These are phyloP conservation scores for Scenedesmus sp. DNA, from an alignment of 163 green algal species.

Conservation along the genomic window DNA sequence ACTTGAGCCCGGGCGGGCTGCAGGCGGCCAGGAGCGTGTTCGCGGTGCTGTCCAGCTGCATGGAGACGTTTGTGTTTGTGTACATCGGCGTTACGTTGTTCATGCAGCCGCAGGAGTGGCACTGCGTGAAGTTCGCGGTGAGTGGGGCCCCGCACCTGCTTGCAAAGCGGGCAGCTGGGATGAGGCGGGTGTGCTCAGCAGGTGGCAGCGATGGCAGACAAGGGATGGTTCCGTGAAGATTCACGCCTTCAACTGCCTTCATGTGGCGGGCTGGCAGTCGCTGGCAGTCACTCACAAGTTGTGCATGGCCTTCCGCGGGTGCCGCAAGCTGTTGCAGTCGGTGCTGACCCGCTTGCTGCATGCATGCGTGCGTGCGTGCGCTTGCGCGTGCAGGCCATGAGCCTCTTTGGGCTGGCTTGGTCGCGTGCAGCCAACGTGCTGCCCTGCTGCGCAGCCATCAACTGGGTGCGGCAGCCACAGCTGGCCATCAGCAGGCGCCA, in stretches of 20 bases:
- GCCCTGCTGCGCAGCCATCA: slow-evolving; percentile 19
- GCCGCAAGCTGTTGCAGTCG: background rate
- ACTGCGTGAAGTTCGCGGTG: slow-evolving; percentile 50
- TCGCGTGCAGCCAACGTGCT: slow-evolving; percentile 16
- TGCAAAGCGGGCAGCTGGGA: too few species aligned
- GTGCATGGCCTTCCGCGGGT: too few species aligned
- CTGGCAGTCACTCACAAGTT: too few species aligned
- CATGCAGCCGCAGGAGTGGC: slow-evolving; percentile 55
- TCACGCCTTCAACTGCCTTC: too few species aligned
- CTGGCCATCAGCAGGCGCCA: background rate
- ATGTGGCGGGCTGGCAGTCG: too few species aligned
- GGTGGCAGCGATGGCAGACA: too few species aligned
- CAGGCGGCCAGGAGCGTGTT: slow-evolving; percentile 60
- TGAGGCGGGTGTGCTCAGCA: too few species aligned
- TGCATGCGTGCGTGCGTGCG: too few species aligned
- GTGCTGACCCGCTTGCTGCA: background rate
- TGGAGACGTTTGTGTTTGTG: slow-evolving; percentile 74
- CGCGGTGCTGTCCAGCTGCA: slow-evolving; percentile 61
- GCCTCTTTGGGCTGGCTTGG: slow-evolving; percentile 35
- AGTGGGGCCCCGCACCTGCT: too few species aligned
- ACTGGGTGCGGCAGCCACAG: background rate
- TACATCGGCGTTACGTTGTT: slow-evolving; percentile 70
- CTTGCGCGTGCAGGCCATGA: background rate
- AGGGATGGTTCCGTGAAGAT: too few species aligned
- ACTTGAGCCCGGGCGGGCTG: slow-evolving; percentile 54